These are phyloP conservation scores for Rhizopogon rudus DNA, from an alignment of 768 basidiomycete species.

Conservation along the genomic window DNA sequence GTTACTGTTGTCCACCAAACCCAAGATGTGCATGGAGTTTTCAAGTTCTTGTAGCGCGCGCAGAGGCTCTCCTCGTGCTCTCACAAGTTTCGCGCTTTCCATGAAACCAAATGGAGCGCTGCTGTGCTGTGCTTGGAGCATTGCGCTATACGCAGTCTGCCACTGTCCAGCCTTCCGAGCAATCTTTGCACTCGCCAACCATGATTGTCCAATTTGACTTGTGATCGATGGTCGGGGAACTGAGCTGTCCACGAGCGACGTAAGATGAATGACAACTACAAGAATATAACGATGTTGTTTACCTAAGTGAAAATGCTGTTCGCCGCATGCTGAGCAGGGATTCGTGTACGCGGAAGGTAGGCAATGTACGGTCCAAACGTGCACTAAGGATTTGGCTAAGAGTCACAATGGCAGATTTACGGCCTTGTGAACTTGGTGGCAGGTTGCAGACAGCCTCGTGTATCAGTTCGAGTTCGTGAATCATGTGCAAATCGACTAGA, in stretches of 20 bases:
- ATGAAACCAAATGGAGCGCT: slow-evolving; percentile 75
- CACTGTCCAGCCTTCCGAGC: slow-evolving; percentile 93
- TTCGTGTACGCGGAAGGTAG: slow-evolving; percentile 86
- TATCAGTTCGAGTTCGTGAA: slow-evolving; percentile 80
- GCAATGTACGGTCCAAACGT: slow-evolving; percentile 73
- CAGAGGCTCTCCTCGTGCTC: slow-evolving; percentile 72
- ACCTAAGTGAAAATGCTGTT: slow-evolving; percentile 76
- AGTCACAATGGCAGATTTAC: slow-evolving; percentile 35
- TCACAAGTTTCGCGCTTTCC: slow-evolving; percentile 84
- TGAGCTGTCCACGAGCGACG: slow-evolving; percentile 1
- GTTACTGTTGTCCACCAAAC: slow-evolving; percentile 36
- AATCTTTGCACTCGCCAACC: slow-evolving; percentile 93
- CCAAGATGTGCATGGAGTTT: slow-evolving; percentile 54
- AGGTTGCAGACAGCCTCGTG: slow-evolving; percentile 37
- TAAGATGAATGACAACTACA: neutral
- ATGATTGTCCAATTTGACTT: slow-evolving; percentile 72
- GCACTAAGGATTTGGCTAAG: slow-evolving; percentile 41
- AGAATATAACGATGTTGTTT: slow-evolving; percentile 14
- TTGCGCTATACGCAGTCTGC: slow-evolving; percentile 96
- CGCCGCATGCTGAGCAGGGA: slow-evolving; percentile 86
- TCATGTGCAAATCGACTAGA: slow-evolving; percentile 75
- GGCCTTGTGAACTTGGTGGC: slow-evolving; percentile 33
- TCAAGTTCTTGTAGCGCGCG: slow-evolving; percentile 87
- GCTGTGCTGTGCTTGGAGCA: slow-evolving; percentile 80
- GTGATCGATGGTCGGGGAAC: slow-evolving; percentile 33